Conservation (phyloP, 208 protist genomes). For the Crithidia brevicula region DNA sequence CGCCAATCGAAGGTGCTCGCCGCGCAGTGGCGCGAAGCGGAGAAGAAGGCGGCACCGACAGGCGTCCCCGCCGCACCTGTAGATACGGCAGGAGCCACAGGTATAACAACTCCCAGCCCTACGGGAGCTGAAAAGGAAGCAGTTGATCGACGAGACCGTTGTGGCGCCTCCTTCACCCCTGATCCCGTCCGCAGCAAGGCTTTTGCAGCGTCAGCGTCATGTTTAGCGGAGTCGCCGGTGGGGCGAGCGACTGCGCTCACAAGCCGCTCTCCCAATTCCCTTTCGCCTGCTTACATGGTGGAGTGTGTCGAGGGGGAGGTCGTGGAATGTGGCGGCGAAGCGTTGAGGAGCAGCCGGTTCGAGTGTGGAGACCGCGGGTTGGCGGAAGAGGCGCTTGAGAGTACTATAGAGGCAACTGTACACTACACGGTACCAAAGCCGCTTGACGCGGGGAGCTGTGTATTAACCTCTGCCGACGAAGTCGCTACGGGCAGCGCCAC, state of each 20-base stretch:
- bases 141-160: too few relatives aligned
- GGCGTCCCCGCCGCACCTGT: too few relatives aligned
- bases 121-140: too few relatives aligned
- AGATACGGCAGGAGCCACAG: too few relatives aligned
- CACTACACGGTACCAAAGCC: slow-evolving; percentile 7
- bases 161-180: too few relatives aligned
- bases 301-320: neutral
- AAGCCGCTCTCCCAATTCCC: slow-evolving; percentile 29
- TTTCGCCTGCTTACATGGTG: slow-evolving; percentile 5
- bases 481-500: too few relatives aligned
- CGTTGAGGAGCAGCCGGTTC: neutral
- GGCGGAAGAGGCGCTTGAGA: neutral
- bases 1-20: slow-evolving; percentile 29
- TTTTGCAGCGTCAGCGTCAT: neutral
- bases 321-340: neutral
- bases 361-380: neutral
- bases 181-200: too few relatives aligned
- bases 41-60: neutral
- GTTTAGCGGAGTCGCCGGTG: neutral
- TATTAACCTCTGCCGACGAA: too few relatives aligned
- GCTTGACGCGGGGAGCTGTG: neutral
- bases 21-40: slow-evolving; percentile 18
- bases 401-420: neutral
- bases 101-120: too few relatives aligned
- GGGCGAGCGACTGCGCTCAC: neutral